Conservation (phyloP, 2,329 filamentous ascomycete species). For the Fusarium domesticum region DNA sequence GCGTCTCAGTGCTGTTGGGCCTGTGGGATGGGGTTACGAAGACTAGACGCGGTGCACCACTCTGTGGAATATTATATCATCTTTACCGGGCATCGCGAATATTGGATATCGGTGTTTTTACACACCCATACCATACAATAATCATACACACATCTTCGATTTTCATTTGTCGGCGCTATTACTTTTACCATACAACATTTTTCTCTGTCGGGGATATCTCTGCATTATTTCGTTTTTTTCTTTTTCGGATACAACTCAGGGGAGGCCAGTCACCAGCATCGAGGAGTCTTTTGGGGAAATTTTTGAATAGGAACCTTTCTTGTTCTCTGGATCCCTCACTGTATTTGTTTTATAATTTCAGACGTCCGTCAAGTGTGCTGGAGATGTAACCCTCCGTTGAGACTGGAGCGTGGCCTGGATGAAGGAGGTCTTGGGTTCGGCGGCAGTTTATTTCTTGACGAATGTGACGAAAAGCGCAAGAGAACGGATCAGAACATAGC, state of each 20-base stretch:
- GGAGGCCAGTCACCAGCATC: constrained; percentile 2
- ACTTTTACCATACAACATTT: constrained; percentile 8
- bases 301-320: too few species aligned
- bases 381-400: constrained; percentile 7
- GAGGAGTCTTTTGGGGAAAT: neutral
- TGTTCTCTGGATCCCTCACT: too few species aligned
- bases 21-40: constrained; percentile 22
- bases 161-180: constrained; percentile 29
- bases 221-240: neutral
- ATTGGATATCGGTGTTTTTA: too few species aligned
- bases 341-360: too few species aligned
- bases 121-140: constrained; percentile 23
- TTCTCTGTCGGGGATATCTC: constrained; percentile 12
- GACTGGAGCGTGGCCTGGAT: constrained; percentile 1
- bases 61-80: neutral
- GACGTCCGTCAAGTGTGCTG: too few species aligned
- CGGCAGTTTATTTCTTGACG: constrained; percentile 4
- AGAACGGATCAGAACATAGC: constrained; percentile 12
- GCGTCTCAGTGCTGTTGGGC: constrained; percentile 36
- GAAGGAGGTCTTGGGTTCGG: neutral
- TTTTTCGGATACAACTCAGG: constrained; percentile 16
- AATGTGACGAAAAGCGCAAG: constrained; percentile 23
- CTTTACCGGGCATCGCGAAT: too few species aligned
- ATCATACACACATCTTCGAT: constrained; percentile 13
- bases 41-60: constrained; percentile 13